These are phyloP conservation scores for Ogataea polymorpha DNA, from an alignment of 805 yeast species.

Conservation along the genomic window DNA sequence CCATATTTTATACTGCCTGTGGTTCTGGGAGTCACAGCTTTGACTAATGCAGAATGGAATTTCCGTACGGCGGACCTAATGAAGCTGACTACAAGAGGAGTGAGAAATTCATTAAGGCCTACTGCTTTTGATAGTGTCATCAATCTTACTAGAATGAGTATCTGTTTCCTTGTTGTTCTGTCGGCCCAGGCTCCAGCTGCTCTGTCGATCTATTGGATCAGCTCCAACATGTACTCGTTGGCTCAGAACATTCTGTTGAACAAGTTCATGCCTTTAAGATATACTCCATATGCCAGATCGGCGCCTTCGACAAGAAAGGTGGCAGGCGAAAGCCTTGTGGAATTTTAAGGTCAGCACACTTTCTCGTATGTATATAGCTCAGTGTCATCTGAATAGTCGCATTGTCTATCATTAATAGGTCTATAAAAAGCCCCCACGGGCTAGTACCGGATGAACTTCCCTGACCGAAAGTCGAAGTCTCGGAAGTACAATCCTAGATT, in stretches of 20 bases:
- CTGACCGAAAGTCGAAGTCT: conserved; percentile 7
- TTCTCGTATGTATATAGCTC: too few species aligned
- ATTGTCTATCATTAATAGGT: too few species aligned
- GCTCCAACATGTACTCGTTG: conserved; percentile 76
- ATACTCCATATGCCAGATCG: conserved; percentile 40
- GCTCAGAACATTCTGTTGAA: conserved; percentile 74
- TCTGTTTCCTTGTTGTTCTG: conserved; percentile 77
- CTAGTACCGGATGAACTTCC: conserved; percentile 6
- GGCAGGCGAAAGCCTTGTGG: conserved; percentile 3
- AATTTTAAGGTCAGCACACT: background rate
- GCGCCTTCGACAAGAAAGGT: background rate
- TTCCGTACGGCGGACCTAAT: conserved; percentile 57
- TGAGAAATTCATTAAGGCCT: conserved; percentile 45
- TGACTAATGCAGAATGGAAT: conserved; percentile 83
- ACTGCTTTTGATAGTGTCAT: conserved; percentile 62
- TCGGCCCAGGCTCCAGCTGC: conserved; percentile 86
- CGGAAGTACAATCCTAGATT: conserved; percentile 15
- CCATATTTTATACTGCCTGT: conserved; percentile 66
- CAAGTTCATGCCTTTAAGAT: conserved; percentile 55
- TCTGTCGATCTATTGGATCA: conserved; percentile 82
- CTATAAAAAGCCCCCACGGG: too few species aligned
- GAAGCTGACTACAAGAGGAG: conserved; percentile 40
- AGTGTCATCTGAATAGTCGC: too few species aligned
- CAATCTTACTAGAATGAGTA: conserved; percentile 69
- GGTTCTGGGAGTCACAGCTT: conserved; percentile 62